Evolutionary conservation across 495 filamentous ascomycete genomes (phyloP).

Genomic region (Penicillium argentinense): DNA sequence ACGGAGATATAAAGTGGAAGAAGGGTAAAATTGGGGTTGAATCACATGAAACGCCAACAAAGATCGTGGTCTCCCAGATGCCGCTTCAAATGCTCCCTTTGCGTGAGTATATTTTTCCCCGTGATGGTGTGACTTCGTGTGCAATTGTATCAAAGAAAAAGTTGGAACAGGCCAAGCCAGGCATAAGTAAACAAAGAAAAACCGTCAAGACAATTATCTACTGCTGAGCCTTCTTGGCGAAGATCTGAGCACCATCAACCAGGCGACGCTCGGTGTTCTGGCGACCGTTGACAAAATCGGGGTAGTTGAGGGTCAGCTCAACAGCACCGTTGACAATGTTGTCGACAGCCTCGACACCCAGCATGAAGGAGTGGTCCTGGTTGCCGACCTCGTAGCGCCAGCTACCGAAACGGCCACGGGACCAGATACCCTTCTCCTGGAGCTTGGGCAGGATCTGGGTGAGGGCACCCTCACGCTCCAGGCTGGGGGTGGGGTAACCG

Average conservation of each 20-base stretch:
- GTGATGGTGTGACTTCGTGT: conserved; percentile 26
- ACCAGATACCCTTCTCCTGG: conserved; percentile 87
- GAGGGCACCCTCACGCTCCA: conserved; percentile 94
- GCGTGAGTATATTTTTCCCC: conserved; percentile 24
- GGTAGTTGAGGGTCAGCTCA: conserved; percentile 97
- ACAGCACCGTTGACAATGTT: conserved; percentile 91
- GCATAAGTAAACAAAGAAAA: background rate
- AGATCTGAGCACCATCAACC: conserved; percentile 70
- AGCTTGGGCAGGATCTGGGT: conserved; percentile 91
- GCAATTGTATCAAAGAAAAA: conserved; percentile 24
- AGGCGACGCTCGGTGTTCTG: conserved; percentile 87
- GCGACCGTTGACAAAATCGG: conserved; percentile 94
- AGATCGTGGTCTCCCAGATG: conserved; percentile 31
- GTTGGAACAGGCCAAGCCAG: background rate
- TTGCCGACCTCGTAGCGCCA: conserved; percentile 98
- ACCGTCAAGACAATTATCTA: conserved; percentile 26
- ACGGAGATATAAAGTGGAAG: conserved; percentile 21
- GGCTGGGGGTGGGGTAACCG: conserved; percentile 92
- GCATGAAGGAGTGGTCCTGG: conserved; percentile 99
- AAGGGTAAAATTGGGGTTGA: conserved; percentile 20
- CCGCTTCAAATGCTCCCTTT: conserved; percentile 33
- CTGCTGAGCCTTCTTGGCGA: conserved; percentile 49
- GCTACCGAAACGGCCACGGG: conserved; percentile 94
- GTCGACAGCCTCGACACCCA: conserved; percentile 95
- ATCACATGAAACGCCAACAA: conserved; percentile 37